Conservation (phyloP, 139 green algal genomes). For the Coelastrella sp. region DNA sequence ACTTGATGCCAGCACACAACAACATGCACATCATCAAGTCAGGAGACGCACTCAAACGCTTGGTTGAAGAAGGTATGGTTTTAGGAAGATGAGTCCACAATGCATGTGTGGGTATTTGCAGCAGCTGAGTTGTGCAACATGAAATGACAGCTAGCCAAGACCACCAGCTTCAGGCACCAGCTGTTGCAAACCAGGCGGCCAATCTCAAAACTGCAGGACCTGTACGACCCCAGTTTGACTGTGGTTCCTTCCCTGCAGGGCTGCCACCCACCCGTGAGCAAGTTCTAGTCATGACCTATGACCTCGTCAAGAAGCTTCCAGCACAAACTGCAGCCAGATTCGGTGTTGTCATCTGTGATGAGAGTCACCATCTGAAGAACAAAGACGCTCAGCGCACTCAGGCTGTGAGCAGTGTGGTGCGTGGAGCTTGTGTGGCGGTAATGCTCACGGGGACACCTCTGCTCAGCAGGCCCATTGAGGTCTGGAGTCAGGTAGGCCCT, state of each 20-base stretch:
- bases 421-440: slow-evolving; percentile 43
- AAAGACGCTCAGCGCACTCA: slow-evolving; percentile 25
- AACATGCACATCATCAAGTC: background rate
- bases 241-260: background rate
- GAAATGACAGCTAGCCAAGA: too few species aligned
- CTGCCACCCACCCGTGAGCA: background rate
- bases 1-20: background rate
- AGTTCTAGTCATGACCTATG: slow-evolving; percentile 52
- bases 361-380: slow-evolving; percentile 72
- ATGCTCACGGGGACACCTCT: slow-evolving; percentile 67
- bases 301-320: slow-evolving; percentile 59
- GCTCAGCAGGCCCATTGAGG: slow-evolving; percentile 65
- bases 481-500: slow-evolving; percentile 61
- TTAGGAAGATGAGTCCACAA: background rate
- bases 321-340: slow-evolving; percentile 20
- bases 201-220: too few species aligned
- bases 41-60: background rate
- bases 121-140: too few species aligned
- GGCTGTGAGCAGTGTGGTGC: slow-evolving; percentile 30
- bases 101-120: background rate
- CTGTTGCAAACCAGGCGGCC: too few species aligned
- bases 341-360: slow-evolving; percentile 66
- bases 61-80: too few species aligned
- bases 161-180: too few species aligned
- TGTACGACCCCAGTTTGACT: too few species aligned